phyloP scores from a whole-genome alignment of 2,329 filamentous ascomycete species.

The Didymosphaeria variabile region DNA sequence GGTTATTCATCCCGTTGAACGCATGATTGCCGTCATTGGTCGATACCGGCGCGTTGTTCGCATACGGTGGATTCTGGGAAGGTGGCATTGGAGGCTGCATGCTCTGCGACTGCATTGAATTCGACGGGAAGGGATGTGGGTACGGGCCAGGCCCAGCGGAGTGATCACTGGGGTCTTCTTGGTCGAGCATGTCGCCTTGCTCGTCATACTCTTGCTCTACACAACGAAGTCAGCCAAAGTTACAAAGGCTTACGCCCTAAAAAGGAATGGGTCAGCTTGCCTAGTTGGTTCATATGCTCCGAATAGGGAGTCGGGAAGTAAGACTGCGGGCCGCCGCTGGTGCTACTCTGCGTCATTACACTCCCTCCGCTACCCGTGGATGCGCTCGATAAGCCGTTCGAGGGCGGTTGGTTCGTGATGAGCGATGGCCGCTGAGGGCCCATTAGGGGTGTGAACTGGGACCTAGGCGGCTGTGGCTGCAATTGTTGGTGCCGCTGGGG shows the following conservation, averaged over 20 bases:
- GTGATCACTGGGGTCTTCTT: slow-evolving; percentile 72
- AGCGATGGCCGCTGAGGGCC: slow-evolving; percentile 50
- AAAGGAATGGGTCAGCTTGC: slow-evolving; percentile 74
- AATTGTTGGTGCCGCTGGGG: slow-evolving; percentile 57
- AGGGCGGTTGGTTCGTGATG: slow-evolving; percentile 45
- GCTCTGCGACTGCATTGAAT: slow-evolving; percentile 48
- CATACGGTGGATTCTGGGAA: slow-evolving; percentile 47
- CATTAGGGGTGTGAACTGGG: slow-evolving; percentile 57
- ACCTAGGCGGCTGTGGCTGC: slow-evolving; percentile 57
- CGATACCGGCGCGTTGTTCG: slow-evolving; percentile 43
- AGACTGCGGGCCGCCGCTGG: slow-evolving; percentile 51
- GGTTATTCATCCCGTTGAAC: slow-evolving; percentile 59
- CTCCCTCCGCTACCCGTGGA: slow-evolving; percentile 48
- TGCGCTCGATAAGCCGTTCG: slow-evolving; percentile 49
- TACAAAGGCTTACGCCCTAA: slow-evolving; percentile 66
- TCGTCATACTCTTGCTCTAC: slow-evolving; percentile 98
- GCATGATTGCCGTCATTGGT: slow-evolving; percentile 44
- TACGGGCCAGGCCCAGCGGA: slow-evolving; percentile 75
- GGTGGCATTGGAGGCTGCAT: slow-evolving; percentile 51
- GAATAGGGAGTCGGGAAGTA: slow-evolving; percentile 91
- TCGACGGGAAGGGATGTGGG: slow-evolving; percentile 61
- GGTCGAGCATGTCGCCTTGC: slow-evolving; percentile 87
- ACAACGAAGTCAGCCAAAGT: slow-evolving; percentile 73
- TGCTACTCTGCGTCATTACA: slow-evolving; percentile 48
- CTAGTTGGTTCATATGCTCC: slow-evolving; percentile 93